Base-by-base conservation (phyloP, 129 eudicot genomes). In the Logfia minima region DNA sequence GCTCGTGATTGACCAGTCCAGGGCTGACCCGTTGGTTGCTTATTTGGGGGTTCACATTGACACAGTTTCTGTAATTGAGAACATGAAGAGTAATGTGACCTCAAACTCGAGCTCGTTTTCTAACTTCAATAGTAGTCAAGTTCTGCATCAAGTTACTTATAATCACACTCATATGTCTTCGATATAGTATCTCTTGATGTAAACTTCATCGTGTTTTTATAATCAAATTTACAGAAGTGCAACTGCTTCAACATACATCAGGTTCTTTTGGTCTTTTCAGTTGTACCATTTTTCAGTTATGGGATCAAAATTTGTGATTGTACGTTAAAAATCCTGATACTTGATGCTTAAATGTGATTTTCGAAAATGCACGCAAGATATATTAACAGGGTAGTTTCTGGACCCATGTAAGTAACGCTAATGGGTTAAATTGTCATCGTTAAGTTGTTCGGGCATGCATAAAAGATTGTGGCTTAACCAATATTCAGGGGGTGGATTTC, bases 21-120 rank as follows among this genome's bases (percentile, higher is more conserved):
- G 96, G 32, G 88, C 84, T 4, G 90, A 87, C 16, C 96, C 96
- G 2, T 75, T 87, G 71, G 81, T 93, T 23, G 83, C 97, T 66
- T 84, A 84, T 80, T 69, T 93, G 53, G 98, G 96, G 81, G 61
- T 93, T 56, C 77, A 84, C 58, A 6, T 83, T 79, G 95, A 90
- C 73, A 80, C 87, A 11, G 82, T 81, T 75, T 80, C 93, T 1
- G 45, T 63, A 58, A 8, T 76, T 35, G 63, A 80, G 74, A 37
- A 11, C n/a, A 45, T 22, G n/a, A 73, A 39, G 79, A 51, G 45
- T n/a, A 60, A 74, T 53, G 24, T 5, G 24, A 66, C 66, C 18
- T 14, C 85, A 3, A 51, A 68, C 71, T 29, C 69, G 8, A 86
- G 71, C 67, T 45, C 76, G 16, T 56, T 26, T 62, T 21, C 76